phyloP scores from a whole-genome alignment of 768 basidiomycete species.

The Lentinula sp. region DNA sequence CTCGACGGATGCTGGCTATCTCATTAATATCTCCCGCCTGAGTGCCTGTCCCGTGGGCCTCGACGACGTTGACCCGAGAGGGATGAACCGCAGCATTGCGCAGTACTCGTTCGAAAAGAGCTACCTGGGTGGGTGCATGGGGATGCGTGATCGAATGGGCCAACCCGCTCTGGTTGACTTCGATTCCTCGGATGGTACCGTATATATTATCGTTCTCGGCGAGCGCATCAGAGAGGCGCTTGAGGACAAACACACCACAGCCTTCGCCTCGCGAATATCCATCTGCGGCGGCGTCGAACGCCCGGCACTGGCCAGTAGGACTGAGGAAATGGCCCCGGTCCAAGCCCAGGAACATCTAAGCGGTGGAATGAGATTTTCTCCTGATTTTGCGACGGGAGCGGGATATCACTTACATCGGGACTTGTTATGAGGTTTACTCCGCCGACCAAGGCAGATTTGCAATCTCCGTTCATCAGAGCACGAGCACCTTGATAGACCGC shows the following conservation, averaged over 20 bases:
- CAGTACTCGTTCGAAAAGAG: constrained; percentile 47
- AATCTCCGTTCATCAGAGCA: constrained; percentile 58
- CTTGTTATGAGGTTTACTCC: constrained; percentile 70
- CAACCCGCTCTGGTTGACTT: constrained; percentile 66
- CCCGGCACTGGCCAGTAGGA: constrained; percentile 60
- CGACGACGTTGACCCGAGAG: constrained; percentile 50
- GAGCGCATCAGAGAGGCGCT: constrained; percentile 61
- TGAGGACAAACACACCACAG: constrained; percentile 64
- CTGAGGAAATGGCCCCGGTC: constrained; percentile 66
- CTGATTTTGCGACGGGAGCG: constrained; percentile 14
- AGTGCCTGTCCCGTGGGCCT: constrained; percentile 74
- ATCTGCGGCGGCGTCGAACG: constrained; percentile 68
- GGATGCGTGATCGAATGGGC: constrained; percentile 71
- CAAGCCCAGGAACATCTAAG: constrained; percentile 63
- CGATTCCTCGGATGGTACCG: constrained; percentile 63
- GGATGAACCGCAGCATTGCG: constrained; percentile 37
- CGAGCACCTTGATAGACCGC: constrained; percentile 68
- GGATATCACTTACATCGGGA: constrained; percentile 45
- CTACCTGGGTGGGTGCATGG: constrained; percentile 53
- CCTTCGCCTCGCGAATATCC: constrained; percentile 73
- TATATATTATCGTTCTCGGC: constrained; percentile 62
- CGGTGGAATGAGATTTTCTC: background rate
- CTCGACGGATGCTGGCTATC: constrained; percentile 52
- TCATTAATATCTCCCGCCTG: constrained; percentile 68
- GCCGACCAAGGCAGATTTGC: constrained; percentile 62